Evolutionary conservation across 768 basidiomycete genomes (phyloP).

Genomic region (Hydnomerulius pinastri): DNA sequence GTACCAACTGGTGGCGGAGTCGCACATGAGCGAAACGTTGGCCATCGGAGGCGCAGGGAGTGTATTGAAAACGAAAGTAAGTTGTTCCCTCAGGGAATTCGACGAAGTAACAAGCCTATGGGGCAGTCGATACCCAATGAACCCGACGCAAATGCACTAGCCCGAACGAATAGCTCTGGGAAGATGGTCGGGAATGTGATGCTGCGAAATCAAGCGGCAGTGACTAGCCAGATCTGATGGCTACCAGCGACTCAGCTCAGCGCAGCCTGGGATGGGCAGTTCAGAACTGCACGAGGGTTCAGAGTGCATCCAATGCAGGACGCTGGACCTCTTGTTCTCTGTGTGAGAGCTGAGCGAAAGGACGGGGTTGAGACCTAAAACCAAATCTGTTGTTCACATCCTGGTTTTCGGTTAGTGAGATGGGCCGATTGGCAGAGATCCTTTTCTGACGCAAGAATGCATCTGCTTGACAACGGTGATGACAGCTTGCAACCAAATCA

Average conservation of each 20-base stretch:
- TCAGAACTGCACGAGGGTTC: background rate
- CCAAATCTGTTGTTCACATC: background rate
- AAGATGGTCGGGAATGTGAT: no score
- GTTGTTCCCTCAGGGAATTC: conserved; percentile 12
- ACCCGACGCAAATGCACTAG: no score
- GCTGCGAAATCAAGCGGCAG: conserved; percentile 12
- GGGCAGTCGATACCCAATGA: conserved; percentile 7
- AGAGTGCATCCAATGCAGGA: conserved; percentile 1
- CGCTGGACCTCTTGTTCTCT: background rate
- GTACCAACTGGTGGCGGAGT: conserved; percentile 17
- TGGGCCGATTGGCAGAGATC: background rate
- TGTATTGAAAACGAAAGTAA: conserved; percentile 14
- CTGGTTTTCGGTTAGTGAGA: background rate
- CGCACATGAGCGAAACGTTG: conserved; percentile 14
- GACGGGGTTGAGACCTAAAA: background rate
- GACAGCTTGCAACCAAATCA: conserved; percentile 1
- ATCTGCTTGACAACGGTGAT: conserved; percentile 10
- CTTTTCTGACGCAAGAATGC: background rate
- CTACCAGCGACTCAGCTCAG: conserved; percentile 4
- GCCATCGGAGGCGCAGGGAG: conserved; percentile 19
- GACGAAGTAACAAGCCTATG: background rate
- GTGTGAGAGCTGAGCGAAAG: background rate
- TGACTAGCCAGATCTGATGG: conserved; percentile 8
- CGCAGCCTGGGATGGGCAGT: background rate
- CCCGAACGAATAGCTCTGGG: no score